These are phyloP conservation scores for Penicillium fimorum DNA, from an alignment of 495 filamentous ascomycete genomes.

Conservation along the genomic window DNA sequence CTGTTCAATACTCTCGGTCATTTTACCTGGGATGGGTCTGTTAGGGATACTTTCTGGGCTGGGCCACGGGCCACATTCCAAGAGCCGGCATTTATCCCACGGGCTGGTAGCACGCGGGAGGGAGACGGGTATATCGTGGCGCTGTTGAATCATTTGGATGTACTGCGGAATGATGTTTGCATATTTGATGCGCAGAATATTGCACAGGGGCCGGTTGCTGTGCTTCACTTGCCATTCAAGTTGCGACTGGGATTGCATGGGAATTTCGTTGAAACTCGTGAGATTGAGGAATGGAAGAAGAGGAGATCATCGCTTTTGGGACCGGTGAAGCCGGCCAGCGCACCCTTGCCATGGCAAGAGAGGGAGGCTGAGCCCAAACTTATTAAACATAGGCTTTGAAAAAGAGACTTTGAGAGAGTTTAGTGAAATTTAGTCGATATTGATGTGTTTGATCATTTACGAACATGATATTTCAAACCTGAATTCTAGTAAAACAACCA, in stretches of 20 bases:
- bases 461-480: no score
- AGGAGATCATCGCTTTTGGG: neutral
- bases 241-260: constrained; percentile 16
- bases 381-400: no score
- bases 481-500: no score
- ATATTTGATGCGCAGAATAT: constrained; percentile 52
- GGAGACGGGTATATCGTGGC: constrained; percentile 48
- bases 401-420: no score
- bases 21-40: constrained; percentile 34
- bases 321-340: neutral
- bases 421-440: no score
- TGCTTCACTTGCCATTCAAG: constrained; percentile 28
- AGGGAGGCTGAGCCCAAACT: neutral
- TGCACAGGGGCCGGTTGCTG: constrained; percentile 39
- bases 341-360: neutral
- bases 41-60: constrained; percentile 39
- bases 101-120: constrained; percentile 30
- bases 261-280: constrained; percentile 18
- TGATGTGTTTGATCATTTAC: no score
- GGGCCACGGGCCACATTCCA: constrained; percentile 51
- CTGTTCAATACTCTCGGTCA: constrained; percentile 45
- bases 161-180: constrained; percentile 48
- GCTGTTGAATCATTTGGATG: constrained; percentile 52
- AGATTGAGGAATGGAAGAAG: constrained; percentile 11
- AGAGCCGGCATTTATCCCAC: constrained; percentile 55